Evolutionary conservation across 495 filamentous ascomycete genomes (phyloP).

Genomic region (Friedmanniomyces simplex): DNA sequence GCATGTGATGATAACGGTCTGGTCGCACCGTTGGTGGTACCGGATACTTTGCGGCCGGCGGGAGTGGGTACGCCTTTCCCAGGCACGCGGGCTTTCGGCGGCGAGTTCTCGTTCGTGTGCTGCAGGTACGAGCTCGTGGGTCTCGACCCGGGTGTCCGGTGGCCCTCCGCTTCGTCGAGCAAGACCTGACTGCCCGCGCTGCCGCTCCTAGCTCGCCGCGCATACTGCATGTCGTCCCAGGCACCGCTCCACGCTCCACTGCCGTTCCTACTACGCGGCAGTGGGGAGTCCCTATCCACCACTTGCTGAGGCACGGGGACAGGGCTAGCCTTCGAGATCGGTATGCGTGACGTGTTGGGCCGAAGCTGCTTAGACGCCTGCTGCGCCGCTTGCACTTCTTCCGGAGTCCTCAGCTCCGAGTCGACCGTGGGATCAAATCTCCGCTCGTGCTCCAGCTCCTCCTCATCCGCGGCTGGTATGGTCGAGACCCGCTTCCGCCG

Average conservation of each 20-base stretch:
- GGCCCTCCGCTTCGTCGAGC: slow-evolving; percentile 41
- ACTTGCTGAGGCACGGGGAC: slow-evolving; percentile 60
- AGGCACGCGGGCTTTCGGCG: slow-evolving; percentile 28
- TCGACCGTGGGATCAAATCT: slow-evolving; percentile 22
- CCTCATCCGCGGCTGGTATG: slow-evolving; percentile 35
- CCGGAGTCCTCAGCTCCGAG: slow-evolving; percentile 69
- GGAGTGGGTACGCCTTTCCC: slow-evolving; percentile 25
- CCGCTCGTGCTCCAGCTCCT: slow-evolving; percentile 16
- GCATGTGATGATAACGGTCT: slow-evolving; percentile 3
- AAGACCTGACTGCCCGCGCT: slow-evolving; percentile 52
- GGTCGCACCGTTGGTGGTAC: neutral
- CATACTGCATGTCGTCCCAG: slow-evolving; percentile 52
- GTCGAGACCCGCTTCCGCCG: slow-evolving; percentile 31
- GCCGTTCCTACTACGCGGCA: slow-evolving; percentile 49
- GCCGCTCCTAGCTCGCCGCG: slow-evolving; percentile 61
- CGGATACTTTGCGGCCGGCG: slow-evolving; percentile 22
- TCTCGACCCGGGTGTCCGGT: slow-evolving; percentile 11
- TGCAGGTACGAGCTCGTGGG: slow-evolving; percentile 8
- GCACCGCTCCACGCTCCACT: slow-evolving; percentile 41
- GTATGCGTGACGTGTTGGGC: slow-evolving; percentile 61
- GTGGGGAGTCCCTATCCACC: slow-evolving; percentile 60
- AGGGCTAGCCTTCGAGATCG: slow-evolving; percentile 66
- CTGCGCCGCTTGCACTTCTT: slow-evolving; percentile 64
- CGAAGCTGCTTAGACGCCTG: slow-evolving; percentile 24
- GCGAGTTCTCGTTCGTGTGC: slow-evolving; percentile 19